Percentiles rank a stretch among this genome's conserved stretches.
Evolutionary conservation across 192 early-diverging fungal species (phyloP).

Genomic region (Lunasporangiospora selenospora): DNA sequence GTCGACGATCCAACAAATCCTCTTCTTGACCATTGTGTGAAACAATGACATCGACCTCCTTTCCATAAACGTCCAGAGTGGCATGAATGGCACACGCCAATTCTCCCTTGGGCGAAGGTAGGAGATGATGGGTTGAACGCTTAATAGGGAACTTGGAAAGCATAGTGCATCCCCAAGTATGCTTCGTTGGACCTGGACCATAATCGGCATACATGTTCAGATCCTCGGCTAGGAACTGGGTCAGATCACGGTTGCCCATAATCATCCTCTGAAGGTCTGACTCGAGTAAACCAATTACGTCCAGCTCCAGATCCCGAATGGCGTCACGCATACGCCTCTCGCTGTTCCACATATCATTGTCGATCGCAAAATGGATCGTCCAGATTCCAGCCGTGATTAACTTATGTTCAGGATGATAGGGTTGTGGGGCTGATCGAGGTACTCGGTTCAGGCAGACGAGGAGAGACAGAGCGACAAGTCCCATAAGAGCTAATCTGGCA

Average conservation of each 20-base stretch:
- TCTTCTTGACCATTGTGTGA: conserved; percentile 83
- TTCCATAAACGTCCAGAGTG: conserved; percentile 76
- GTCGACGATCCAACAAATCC: conserved; percentile 66
- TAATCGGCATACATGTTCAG: conserved; percentile 76
- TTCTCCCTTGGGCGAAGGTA: conserved; percentile 78
- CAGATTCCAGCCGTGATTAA: conserved; percentile 75
- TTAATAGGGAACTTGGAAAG: conserved; percentile 80
- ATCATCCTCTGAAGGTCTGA: conserved; percentile 78
- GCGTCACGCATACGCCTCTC: conserved; percentile 69
- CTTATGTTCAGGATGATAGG: conserved; percentile 63
- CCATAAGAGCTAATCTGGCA: conserved; percentile 33
- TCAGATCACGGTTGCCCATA: conserved; percentile 81
- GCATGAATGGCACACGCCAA: conserved; percentile 83
- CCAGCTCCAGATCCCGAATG: conserved; percentile 73
- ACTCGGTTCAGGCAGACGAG: conserved; percentile 47
- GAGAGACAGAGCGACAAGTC: conserved; percentile 27
- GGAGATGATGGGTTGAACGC: conserved; percentile 69
- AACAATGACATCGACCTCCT: conserved; percentile 74
- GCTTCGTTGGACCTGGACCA: conserved; percentile 79
- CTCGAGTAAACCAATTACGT: conserved; percentile 77
- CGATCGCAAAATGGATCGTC: conserved; percentile 82
- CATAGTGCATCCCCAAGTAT: conserved; percentile 82
- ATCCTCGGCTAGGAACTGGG: conserved; percentile 74
- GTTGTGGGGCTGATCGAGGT: conserved; percentile 54
- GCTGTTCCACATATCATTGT: conserved; percentile 81